phyloP scores from a whole-genome alignment of 805 yeast species.

The Myxozyma vanderwaltii region DNA sequence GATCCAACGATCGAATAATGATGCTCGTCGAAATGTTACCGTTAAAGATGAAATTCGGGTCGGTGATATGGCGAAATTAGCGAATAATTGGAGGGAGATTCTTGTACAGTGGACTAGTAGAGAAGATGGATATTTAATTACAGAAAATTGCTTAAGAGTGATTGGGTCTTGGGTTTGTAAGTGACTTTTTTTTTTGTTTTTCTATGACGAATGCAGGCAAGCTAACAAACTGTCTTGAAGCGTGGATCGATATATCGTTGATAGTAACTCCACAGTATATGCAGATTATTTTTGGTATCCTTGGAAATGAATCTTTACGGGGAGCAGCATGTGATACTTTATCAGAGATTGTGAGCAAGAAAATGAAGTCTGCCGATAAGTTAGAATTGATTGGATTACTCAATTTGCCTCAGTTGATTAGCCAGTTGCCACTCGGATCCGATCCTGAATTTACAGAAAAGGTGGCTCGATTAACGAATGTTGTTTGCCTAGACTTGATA shows the following conservation, averaged over 20 bases:
- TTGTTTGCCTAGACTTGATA: conserved; percentile 76
- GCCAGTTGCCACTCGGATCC: conserved; percentile 44
- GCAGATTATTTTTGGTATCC: conserved; percentile 58
- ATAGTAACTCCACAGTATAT: conserved; percentile 65
- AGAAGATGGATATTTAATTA: conserved; percentile 47
- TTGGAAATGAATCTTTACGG: conserved; percentile 50
- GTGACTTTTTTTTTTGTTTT: not conserved
- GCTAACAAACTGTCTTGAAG: conserved; percentile 2
- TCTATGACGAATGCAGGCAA: not conserved
- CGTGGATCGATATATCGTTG: conserved; percentile 87
- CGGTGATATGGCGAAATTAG: conserved; percentile 68
- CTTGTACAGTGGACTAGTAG: conserved; percentile 45
- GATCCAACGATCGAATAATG: conserved; percentile 63
- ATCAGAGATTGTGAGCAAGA: conserved; percentile 68
- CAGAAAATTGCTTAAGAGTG: conserved; percentile 60
- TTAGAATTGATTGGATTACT: conserved; percentile 68
- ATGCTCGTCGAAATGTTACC: conserved; percentile 62
- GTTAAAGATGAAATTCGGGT: conserved; percentile 82
- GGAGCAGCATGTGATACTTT: conserved; percentile 59
- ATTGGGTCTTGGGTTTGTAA: conserved; percentile 78
- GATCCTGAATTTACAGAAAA: conserved; percentile 74
- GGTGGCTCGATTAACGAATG: conserved; percentile 70
- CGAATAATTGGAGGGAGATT: conserved; percentile 67
- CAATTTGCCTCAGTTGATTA: conserved; percentile 59
- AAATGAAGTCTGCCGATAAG: conserved; percentile 75